Conservation (phyloP, 2,329 filamentous ascomycete genomes). For the Alternaria triticimaculans region DNA sequence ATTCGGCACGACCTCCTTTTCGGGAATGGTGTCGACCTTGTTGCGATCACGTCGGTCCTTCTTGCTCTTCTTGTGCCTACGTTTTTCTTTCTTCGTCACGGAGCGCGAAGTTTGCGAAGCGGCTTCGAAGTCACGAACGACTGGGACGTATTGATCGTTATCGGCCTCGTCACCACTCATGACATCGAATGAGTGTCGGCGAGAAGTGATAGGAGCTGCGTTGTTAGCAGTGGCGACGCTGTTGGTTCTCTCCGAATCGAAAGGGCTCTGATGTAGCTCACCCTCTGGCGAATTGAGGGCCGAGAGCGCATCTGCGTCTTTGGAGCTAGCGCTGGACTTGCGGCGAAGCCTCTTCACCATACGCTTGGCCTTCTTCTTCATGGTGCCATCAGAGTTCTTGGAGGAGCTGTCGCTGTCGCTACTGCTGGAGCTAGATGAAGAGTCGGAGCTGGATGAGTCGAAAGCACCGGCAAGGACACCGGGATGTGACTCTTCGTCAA, state of each 20-base stretch:
- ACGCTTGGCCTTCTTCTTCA: constrained; percentile 75
- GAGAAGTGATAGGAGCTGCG: constrained; percentile 29
- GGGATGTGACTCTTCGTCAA: constrained; percentile 88
- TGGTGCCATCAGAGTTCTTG: constrained; percentile 71
- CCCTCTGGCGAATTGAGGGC: constrained; percentile 55
- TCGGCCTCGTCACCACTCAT: constrained; percentile 63
- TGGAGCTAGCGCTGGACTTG: constrained; percentile 77
- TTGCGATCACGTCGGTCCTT: constrained; percentile 53
- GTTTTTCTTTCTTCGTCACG: constrained; percentile 49
- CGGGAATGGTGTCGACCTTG: constrained; percentile 29
- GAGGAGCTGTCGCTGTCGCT: constrained; percentile 71
- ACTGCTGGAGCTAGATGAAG: constrained; percentile 52
- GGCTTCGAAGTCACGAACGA: constrained; percentile 58
- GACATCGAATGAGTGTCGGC: constrained; percentile 51
- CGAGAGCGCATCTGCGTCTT: constrained; percentile 61
- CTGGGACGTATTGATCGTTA: constrained; percentile 52
- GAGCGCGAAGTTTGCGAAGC: constrained; percentile 43
- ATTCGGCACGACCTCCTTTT: constrained; percentile 25
- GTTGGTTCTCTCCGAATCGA: constrained; percentile 41
- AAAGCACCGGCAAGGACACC: constrained; percentile 84
- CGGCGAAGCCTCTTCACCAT: constrained; percentile 75
- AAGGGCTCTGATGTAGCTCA: constrained; percentile 48
- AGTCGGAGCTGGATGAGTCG: constrained; percentile 69
- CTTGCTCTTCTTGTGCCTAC: constrained; percentile 55
- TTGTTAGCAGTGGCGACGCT: constrained; percentile 29